Conservation (phyloP, 345 rosid species). For the Arabis alpina region DNA sequence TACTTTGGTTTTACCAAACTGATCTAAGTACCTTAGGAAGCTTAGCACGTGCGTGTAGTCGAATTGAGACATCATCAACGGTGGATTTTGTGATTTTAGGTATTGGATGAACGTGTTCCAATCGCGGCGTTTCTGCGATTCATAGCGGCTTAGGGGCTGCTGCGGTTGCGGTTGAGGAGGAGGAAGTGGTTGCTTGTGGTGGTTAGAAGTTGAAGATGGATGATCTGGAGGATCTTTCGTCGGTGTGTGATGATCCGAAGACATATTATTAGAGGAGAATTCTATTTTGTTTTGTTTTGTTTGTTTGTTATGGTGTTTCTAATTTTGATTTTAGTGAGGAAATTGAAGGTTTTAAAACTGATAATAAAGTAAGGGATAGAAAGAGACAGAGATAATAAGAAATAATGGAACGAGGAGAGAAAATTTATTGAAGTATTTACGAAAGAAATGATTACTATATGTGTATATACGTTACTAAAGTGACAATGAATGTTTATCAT, state of each 20-base stretch:
- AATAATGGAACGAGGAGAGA: slow-evolving; percentile 29
- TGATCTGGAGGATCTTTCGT: slow-evolving; percentile 44
- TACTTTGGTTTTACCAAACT: slow-evolving; percentile 95
- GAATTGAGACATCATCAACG: slow-evolving; percentile 73
- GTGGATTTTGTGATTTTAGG: slow-evolving; percentile 78
- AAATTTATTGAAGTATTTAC: slow-evolving; percentile 14
- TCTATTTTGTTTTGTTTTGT: slow-evolving; percentile 1
- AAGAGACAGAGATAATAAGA: slow-evolving; percentile 21
- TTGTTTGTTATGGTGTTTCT: slow-evolving; percentile 22
- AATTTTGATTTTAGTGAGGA: slow-evolving; percentile 24
- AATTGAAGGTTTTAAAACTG: slow-evolving; percentile 21
- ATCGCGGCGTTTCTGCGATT: slow-evolving; percentile 87
- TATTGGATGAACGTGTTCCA: slow-evolving; percentile 96
- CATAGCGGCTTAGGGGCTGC: slow-evolving; percentile 70
- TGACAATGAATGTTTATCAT: not conserved
- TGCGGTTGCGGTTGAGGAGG: slow-evolving; percentile 30
- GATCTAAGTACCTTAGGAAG: slow-evolving; percentile 83
- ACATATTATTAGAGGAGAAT: slow-evolving; percentile 26
- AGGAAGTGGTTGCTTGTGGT: slow-evolving; percentile 32
- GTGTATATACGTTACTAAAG: not conserved
- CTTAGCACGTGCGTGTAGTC: slow-evolving; percentile 80
- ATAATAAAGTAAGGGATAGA: slow-evolving; percentile 31
- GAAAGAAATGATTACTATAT: slow-evolving; percentile 12
- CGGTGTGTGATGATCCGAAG: slow-evolving; percentile 39
- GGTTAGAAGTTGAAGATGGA: slow-evolving; percentile 35